phyloP scores from a whole-genome alignment of 139 green algal species.

The Tetratostichococcus sp. region DNA sequence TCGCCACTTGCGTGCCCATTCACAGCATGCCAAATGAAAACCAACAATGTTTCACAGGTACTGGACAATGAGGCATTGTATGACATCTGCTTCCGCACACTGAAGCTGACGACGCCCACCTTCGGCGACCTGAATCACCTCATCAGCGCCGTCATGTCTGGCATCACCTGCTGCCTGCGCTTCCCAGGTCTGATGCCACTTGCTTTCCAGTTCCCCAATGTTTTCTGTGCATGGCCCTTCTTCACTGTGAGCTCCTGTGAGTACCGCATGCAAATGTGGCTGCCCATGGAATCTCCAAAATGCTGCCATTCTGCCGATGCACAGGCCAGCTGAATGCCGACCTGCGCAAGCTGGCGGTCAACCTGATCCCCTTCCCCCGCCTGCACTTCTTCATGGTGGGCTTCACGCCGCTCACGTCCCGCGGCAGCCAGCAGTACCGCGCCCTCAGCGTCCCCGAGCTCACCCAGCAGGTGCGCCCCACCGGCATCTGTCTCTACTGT shows the following conservation, averaged over 20 bases:
- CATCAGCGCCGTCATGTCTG: conserved; percentile 88
- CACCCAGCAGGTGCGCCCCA: conserved; percentile 20
- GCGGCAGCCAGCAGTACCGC: conserved; percentile 90
- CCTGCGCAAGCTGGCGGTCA: conserved; percentile 88
- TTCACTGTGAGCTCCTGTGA: too few relatives aligned
- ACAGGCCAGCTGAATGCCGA: conserved; percentile 88
- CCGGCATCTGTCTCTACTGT: too few relatives aligned
- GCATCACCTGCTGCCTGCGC: conserved; percentile 92
- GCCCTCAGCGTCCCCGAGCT: conserved; percentile 60
- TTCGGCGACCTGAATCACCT: conserved; percentile 93
- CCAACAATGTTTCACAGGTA: conserved; percentile 28
- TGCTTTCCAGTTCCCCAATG: not conserved
- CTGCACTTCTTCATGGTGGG: conserved; percentile 96
- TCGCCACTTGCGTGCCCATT: too few relatives aligned
- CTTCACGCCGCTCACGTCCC: conserved; percentile 88
- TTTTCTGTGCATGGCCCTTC: not conserved
- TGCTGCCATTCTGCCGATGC: too few relatives aligned
- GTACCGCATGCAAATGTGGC: too few relatives aligned
- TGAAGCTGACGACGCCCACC: conserved; percentile 94
- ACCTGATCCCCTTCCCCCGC: conserved; percentile 91
- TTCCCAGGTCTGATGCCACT: conserved; percentile 58
- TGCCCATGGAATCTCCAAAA: too few relatives aligned
- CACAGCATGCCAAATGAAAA: too few relatives aligned
- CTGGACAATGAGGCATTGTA: conserved; percentile 97
- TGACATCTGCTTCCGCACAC: conserved; percentile 97